Percentiles rank a stretch among this genome's conserved stretches.
phyloP scores from a whole-genome alignment of 176 grass and related monocot genomes.

The Tuctoria greenei region DNA sequence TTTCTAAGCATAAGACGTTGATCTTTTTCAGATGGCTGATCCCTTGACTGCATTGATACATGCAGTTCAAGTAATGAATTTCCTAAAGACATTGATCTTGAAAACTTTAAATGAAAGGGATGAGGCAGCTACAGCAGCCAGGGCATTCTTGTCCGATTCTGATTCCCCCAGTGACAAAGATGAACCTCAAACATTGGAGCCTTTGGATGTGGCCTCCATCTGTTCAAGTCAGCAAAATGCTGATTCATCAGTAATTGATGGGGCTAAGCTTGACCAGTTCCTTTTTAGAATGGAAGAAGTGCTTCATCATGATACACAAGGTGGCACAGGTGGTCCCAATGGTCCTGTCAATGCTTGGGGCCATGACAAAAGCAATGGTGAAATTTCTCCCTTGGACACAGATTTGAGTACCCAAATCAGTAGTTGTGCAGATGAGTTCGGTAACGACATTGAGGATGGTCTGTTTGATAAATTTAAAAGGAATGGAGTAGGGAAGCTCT shows the following conservation, averaged over 20 bases:
- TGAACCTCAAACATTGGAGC: slow-evolving; percentile 41
- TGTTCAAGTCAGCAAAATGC: slow-evolving; percentile 33
- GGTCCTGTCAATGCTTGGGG: slow-evolving; percentile 19
- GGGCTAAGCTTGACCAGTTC: slow-evolving; percentile 62
- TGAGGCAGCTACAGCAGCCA: slow-evolving; percentile 37
- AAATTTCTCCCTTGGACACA: slow-evolving; percentile 7
- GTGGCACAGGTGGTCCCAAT: slow-evolving; percentile 14
- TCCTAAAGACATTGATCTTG: slow-evolving; percentile 78
- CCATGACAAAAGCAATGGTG: slow-evolving; percentile 13
- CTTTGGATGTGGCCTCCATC: slow-evolving; percentile 23
- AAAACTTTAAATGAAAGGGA: slow-evolving; percentile 73
- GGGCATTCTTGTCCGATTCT: slow-evolving; percentile 38
- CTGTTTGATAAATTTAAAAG: slow-evolving; percentile 74
- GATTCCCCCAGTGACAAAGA: slow-evolving; percentile 73
- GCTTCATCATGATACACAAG: slow-evolving; percentile 37
- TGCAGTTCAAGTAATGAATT: slow-evolving; percentile 98
- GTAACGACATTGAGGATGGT: slow-evolving; percentile 43
- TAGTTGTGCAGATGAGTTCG: slow-evolving; percentile 37
- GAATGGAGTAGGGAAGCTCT: slow-evolving; percentile 77
- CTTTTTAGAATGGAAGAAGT: slow-evolving; percentile 51
- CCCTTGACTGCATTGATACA: slow-evolving; percentile 93
- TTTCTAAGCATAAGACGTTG: slow-evolving; percentile 7
- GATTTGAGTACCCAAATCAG: slow-evolving; percentile 33
- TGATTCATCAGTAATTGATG: slow-evolving; percentile 54
- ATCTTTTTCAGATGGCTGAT: slow-evolving; percentile 78